Evolutionary conservation across 108 stramenopile genomes (phyloP).

Genomic region (Thalassiosira profunda): DNA sequence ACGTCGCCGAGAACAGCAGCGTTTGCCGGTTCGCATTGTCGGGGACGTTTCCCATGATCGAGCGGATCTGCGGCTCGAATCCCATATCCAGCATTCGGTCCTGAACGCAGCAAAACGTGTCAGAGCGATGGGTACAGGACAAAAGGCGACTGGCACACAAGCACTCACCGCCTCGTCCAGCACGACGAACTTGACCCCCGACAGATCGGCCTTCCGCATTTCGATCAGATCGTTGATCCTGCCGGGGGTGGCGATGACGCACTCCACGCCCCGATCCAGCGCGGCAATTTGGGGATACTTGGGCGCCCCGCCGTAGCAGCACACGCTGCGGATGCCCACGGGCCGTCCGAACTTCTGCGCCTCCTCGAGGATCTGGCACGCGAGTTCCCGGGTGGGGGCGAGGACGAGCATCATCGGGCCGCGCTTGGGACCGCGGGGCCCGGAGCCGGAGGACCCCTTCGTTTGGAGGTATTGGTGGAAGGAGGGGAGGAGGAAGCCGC

Average conservation of each 20-base stretch:
- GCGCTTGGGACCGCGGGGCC: constrained; percentile 24
- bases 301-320: constrained; percentile 97
- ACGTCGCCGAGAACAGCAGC: constrained; percentile 98
- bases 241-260: constrained; percentile 98
- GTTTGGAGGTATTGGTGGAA: constrained; percentile 80
- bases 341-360: constrained; percentile 94
- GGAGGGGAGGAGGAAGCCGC: constrained; percentile 96
- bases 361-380: constrained; percentile 98
- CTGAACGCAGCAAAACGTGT: not conserved
- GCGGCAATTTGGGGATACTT: constrained; percentile 94
- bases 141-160: not conserved
- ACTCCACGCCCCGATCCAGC: constrained; percentile 87
- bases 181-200: constrained; percentile 90
- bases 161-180: constrained; percentile 96
- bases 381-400: constrained; percentile 99
- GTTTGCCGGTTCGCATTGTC: constrained; percentile 83
- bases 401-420: constrained; percentile 85
- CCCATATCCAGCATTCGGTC: constrained; percentile 97
- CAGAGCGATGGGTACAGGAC: not conserved
- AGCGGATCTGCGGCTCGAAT: constrained; percentile 99
- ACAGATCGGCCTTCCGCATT: constrained; percentile 90
- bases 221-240: constrained; percentile 97
- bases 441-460: constrained; percentile 24
- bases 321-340: constrained; percentile 93
- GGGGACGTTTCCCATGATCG: constrained; percentile 92